Base-by-base conservation (phyloP, 345 rosid species). In the Gynandropsis gynandra region DNA sequence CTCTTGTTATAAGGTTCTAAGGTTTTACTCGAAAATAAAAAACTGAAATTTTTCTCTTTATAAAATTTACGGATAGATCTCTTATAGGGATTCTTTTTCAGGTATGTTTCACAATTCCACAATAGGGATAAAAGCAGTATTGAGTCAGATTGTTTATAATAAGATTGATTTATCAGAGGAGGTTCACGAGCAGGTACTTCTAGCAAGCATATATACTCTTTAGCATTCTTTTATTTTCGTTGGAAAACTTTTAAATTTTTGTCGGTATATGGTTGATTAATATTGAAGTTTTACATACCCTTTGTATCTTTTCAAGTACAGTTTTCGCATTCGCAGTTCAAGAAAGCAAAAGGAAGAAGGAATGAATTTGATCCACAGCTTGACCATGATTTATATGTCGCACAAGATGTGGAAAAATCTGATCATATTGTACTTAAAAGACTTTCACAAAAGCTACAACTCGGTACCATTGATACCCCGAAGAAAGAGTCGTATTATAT, bases 261-360 rank as follows among this genome's bases (percentile, higher is more conserved):
- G n/a, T n/a, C n/a, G n/a, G n/a, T n/a, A n/a, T n/a, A n/a, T n/a
- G n/a, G n/a, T n/a, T n/a, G n/a, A n/a, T n/a, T n/a, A n/a, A n/a
- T n/a, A n/a, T n/a, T n/a, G n/a, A n/a, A n/a, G n/a, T n/a, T n/a
- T n/a, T n/a, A n/a, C n/a, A n/a, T n/a, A n/a, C n/a, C n/a, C n/a
- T n/a, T n/a, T 3, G 6, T 43, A 3, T 20, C 59, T 42, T 59
- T 52, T 50, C 69, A 92, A 96, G 74, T 78, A 35, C 84, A 85
- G 64, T 87, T 92, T 51, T 93, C 87, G 40, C 98, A 87, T 56
- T 53, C 78, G 58, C 98, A 92, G 50, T 81, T 87, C 51, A 80
- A 52, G 71, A 80, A 97, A 69, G 98, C 98, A 39, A 82, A 64
- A 62, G 85, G 50, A 59, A 82, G 66, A 58, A 65, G 52, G 14